Percentiles rank a stretch among this genome's conserved stretches.
Conservation (phyloP, 345 rosid genomes). For the Lepidium sativum region DNA sequence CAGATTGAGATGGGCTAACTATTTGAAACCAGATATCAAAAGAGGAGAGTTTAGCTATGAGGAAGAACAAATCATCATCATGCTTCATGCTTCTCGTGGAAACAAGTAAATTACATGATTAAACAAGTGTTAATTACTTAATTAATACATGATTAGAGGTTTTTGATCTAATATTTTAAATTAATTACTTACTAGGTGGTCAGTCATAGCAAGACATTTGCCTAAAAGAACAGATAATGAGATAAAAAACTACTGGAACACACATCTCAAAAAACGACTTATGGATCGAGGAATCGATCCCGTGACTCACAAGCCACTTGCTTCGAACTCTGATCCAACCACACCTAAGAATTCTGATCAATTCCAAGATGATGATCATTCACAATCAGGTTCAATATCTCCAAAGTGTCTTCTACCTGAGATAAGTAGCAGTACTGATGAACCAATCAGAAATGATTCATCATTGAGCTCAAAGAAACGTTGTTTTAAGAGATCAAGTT, state of each 20-base stretch:
- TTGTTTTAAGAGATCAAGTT: neutral
- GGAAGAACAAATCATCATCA: constrained; percentile 34
- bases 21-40: constrained; percentile 35
- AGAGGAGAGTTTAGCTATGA: constrained; percentile 37
- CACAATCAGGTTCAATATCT: constrained; percentile 4
- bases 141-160: neutral
- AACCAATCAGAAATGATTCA: neutral
- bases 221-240: constrained; percentile 63
- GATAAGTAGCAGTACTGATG: neutral
- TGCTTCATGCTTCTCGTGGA: constrained; percentile 37
- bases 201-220: constrained; percentile 53
- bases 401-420: constrained; percentile 1
- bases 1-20: constrained; percentile 39
- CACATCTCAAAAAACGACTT: constrained; percentile 55
- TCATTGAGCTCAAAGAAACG: constrained; percentile 17
- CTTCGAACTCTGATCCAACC: neutral
- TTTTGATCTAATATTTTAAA: too few relatives aligned
- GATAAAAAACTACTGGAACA: constrained; percentile 64
- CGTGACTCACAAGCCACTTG: constrained; percentile 53
- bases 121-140: neutral
- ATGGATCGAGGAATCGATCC: constrained; percentile 69
- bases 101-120: constrained; percentile 25
- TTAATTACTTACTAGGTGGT: constrained; percentile 66
- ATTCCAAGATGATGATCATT: constrained; percentile 10
- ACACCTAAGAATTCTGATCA: neutral